Percentiles rank a stretch among this genome's conserved stretches.
phyloP scores from a whole-genome alignment of 2,329 filamentous ascomycete species.

The Hypoxylon sp. region DNA sequence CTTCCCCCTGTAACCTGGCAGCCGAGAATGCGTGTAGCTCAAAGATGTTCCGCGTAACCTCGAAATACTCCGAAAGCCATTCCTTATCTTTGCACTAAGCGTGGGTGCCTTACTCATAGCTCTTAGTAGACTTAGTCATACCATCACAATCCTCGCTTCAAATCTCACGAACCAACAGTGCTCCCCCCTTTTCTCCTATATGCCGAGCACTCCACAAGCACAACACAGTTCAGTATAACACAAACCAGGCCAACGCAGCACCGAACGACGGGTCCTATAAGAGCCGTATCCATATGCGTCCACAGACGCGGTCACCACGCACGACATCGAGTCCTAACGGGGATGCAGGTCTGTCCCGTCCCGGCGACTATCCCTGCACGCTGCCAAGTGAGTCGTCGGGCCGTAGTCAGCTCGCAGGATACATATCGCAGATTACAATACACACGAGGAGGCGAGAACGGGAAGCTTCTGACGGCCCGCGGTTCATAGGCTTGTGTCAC shows the following conservation, averaged over 20 bases:
- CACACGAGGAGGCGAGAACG: background rate
- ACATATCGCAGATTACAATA: background rate
- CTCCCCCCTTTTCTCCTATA: background rate
- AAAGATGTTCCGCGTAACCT: background rate
- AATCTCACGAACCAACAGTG: background rate
- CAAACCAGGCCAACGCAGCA: slow-evolving; percentile 12
- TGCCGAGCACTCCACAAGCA: slow-evolving; percentile 31
- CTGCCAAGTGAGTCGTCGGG: slow-evolving; percentile 16
- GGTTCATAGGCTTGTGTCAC: slow-evolving; percentile 4
- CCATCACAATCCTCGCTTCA: slow-evolving; percentile 1
- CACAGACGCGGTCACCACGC: slow-evolving; percentile 23
- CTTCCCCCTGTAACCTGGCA: background rate
- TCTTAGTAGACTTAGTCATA: slow-evolving; percentile 7
- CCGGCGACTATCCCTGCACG: slow-evolving; percentile 5
- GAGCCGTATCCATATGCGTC: background rate
- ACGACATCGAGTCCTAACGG: slow-evolving; percentile 36
- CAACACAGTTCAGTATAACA: slow-evolving; percentile 19
- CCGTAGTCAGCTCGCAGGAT: background rate
- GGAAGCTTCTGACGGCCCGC: background rate
- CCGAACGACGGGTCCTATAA: slow-evolving; percentile 13
- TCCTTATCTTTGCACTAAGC: background rate
- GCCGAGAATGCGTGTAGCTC: background rate
- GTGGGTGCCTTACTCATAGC: slow-evolving; percentile 12
- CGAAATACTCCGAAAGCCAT: background rate
- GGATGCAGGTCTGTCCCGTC: slow-evolving; percentile 12